Percentiles rank a stretch among this genome's conserved stretches.
Evolutionary conservation across 2,329 filamentous ascomycete species (phyloP).

Genomic region (Trichoderma cornu-damae): DNA sequence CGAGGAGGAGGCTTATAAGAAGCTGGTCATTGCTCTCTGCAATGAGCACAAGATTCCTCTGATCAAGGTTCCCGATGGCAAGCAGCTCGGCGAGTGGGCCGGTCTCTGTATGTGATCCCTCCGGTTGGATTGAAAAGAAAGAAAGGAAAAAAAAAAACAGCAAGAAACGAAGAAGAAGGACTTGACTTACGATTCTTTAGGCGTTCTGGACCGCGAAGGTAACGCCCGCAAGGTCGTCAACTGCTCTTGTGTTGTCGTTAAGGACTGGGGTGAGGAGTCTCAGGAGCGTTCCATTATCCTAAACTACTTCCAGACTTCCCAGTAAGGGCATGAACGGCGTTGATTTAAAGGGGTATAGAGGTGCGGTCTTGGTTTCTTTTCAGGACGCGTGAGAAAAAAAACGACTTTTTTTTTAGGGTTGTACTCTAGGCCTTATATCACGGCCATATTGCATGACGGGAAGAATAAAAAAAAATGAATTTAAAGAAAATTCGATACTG

Average conservation of each 20-base stretch:
- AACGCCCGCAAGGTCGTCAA: slow-evolving; percentile 99
- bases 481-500: slow-evolving; percentile 5
- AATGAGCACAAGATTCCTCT: slow-evolving; percentile 99
- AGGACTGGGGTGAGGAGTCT: slow-evolving; percentile 99
- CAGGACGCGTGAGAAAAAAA: slow-evolving; percentile 30
- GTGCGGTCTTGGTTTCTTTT: slow-evolving; percentile 31
- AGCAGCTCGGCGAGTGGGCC: slow-evolving; percentile 99
- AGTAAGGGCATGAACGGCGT: slow-evolving; percentile 44
- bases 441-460: slow-evolving; percentile 34
- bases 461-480: slow-evolving; percentile 37
- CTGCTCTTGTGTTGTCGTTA: slow-evolving; percentile 99
- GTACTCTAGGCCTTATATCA: slow-evolving; percentile 40
- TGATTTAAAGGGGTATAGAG: slow-evolving; percentile 39
- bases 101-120: slow-evolving; percentile 81
- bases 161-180: neutral
- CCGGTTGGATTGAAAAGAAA: neutral
- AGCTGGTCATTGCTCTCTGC: slow-evolving; percentile 98
- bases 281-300: slow-evolving; percentile 98
- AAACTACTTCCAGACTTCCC: slow-evolving; percentile 99
- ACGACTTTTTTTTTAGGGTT: slow-evolving; percentile 32
- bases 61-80: slow-evolving; percentile 99
- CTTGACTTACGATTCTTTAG: slow-evolving; percentile 46
- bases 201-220: slow-evolving; percentile 97
- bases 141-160: neutral
- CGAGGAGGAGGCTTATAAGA: slow-evolving; percentile 99